Evolutionary conservation across 805 yeast species (phyloP), one percentile per base, ranked within the genome.

Genomic region (Priceomyces castillae): DNA sequence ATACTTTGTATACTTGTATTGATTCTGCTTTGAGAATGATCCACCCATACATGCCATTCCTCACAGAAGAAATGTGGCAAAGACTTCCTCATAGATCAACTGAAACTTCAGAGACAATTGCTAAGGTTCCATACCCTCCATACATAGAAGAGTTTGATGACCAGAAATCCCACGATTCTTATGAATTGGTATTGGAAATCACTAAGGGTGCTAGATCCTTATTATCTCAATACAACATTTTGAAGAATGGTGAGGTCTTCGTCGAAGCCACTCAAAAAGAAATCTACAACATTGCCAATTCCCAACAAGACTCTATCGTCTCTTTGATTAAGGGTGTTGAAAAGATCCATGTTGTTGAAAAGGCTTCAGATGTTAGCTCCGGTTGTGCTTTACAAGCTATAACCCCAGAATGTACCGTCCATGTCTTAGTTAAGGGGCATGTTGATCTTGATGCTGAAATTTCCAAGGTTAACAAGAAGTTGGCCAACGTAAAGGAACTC

Each of bases 21-120:
- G 98, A 94, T 59, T 86, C 86, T 53, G 97, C 97, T 9, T 78
- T 92, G 72, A 84, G 78, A 64, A 64, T 94, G 72, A 94, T 92
- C 55, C 98, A 92, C 64, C 99, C 99, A 64, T 94, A 89, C 76
- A 94, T 94, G 99, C 99, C 99, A 31, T 94, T 81, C 64, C 74
- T 94, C 53, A 84, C 98, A 38, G 99, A 94, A 70, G 99, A 94
- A 76, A 81, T 94, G 87, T 94, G 97, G 97, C 99, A 94, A 74
- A 87, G 98, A 70, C 74, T 94, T 59, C 98, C 98, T 57, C 84
- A 86, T 59, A 82, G 97, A 62, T 77, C 80, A 6, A 71, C 81
- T 42, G 97, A 87, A 57, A 67, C 69, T 17, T 73, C 89, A 20
- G 71, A 66, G 40, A 77, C 97, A 16, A 89, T 94, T 63, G 82